Evolutionary conservation across 192 early-diverging fungal species (phyloP).

Genomic region (Entomortierella chlamydospora): DNA sequence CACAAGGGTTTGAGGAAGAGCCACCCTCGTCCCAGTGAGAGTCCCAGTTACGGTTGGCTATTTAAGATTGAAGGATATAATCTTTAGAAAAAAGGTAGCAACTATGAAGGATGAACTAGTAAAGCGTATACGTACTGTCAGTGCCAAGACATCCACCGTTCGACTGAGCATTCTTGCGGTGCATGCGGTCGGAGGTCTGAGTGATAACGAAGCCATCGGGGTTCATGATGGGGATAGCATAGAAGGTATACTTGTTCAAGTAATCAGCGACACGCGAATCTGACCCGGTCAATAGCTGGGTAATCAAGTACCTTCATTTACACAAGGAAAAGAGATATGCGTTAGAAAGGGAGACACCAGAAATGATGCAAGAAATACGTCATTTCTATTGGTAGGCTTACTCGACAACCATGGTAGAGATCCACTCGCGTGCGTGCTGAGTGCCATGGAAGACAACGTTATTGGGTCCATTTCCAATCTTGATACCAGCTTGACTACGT

Average conservation of each 20-base stretch:
- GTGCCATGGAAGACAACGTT: conserved; percentile 49
- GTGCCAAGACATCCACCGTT: conserved; percentile 53
- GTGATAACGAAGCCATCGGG: conserved; percentile 70
- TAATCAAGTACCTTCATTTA: no score
- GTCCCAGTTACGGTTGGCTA: conserved; percentile 64
- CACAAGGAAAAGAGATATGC: no score
- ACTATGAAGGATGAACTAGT: no score
- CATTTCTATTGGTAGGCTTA: no score
- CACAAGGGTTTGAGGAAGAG: conserved; percentile 57
- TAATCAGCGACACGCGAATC: conserved; percentile 48
- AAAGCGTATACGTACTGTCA: conserved; percentile 24
- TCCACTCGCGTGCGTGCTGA: conserved; percentile 74
- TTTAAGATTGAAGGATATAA: no score
- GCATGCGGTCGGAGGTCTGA: conserved; percentile 57
- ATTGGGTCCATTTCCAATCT: conserved; percentile 43
- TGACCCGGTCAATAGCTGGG: conserved; percentile 40
- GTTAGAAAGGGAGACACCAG: no score
- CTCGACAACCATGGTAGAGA: conserved; percentile 21
- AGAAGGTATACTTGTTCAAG: conserved; percentile 59
- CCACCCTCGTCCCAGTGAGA: conserved; percentile 60
- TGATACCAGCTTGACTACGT: conserved; percentile 36
- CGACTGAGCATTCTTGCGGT: conserved; percentile 59
- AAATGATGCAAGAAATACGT: no score
- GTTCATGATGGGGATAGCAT: conserved; percentile 68
- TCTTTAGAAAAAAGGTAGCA: neutral